Percentiles rank a stretch among this genome's conserved stretches.
Conservation (phyloP, 306 rosid species). For the Parietaria judaica region DNA sequence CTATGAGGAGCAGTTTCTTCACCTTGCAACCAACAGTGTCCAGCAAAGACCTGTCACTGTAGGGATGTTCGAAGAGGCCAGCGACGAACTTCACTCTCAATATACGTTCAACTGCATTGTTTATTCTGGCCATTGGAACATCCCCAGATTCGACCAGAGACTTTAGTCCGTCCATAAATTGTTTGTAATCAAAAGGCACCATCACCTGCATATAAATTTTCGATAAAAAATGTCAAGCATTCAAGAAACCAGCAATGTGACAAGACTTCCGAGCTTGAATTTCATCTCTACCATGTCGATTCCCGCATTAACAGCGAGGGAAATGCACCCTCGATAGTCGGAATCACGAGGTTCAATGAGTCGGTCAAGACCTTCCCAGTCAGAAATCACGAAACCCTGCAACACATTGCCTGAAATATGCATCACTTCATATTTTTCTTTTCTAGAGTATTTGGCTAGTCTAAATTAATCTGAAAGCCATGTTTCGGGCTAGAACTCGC, state of each 20-base stretch:
- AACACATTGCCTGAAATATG: slow-evolving; percentile 14
- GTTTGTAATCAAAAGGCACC: slow-evolving; percentile 46
- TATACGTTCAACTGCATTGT: slow-evolving; percentile 77
- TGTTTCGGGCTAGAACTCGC: too few relatives aligned
- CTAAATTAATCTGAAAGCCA: too few relatives aligned
- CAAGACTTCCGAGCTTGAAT: slow-evolving; percentile 3
- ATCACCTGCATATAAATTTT: slow-evolving; percentile 50
- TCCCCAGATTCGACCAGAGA: slow-evolving; percentile 58
- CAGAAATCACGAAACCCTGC: slow-evolving; percentile 84
- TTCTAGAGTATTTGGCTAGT: too few relatives aligned
- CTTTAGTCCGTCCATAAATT: slow-evolving; percentile 43
- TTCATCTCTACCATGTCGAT: slow-evolving; percentile 63
- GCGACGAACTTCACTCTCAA: slow-evolving; percentile 80
- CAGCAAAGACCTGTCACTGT: slow-evolving; percentile 55
- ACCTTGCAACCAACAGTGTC: slow-evolving; percentile 86
- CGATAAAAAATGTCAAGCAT: slow-evolving; percentile 10
- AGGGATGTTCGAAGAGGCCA: slow-evolving; percentile 68
- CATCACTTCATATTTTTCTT: not conserved
- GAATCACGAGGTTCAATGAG: slow-evolving; percentile 52
- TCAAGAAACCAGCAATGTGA: not conserved
- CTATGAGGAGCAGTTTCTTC: not conserved
- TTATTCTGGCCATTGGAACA: slow-evolving; percentile 53
- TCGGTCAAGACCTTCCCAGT: slow-evolving; percentile 71
- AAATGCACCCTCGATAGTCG: slow-evolving; percentile 55
- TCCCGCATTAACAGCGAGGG: slow-evolving; percentile 63